These are phyloP conservation scores for Paraphaeosphaeria minitans DNA, from an alignment of 2,329 filamentous ascomycete species.

Conservation along the genomic window DNA sequence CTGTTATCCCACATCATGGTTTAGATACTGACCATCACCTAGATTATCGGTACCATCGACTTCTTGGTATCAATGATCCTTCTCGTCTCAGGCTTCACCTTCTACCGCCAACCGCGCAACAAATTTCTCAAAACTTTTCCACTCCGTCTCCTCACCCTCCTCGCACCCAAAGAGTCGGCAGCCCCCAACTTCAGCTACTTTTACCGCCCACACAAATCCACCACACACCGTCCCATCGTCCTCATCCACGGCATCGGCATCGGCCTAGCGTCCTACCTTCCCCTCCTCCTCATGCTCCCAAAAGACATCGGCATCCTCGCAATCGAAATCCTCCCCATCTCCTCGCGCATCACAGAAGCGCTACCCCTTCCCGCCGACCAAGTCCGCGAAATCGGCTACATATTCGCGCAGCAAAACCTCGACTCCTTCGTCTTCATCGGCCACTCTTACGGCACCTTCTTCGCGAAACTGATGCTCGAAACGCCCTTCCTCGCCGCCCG, in stretches of 20 bases:
- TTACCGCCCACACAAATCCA: conserved; percentile 60
- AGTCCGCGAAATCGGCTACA: conserved; percentile 56
- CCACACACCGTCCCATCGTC: conserved; percentile 60
- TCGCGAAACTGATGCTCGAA: conserved; percentile 64
- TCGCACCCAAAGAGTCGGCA: conserved; percentile 53
- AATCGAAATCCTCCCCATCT: conserved; percentile 65
- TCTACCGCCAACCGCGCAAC: conserved; percentile 50
- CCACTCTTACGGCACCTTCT: conserved; percentile 64
- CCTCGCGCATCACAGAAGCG: conserved; percentile 61
- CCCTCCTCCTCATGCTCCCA: conserved; percentile 59
- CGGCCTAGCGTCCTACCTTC: conserved; percentile 64
- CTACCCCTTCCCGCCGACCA: conserved; percentile 59
- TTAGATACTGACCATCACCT: not conserved
- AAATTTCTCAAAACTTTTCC: conserved; percentile 60
- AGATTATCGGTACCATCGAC: conserved; percentile 55
- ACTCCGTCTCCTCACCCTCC: conserved; percentile 57
- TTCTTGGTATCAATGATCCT: conserved; percentile 45
- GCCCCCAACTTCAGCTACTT: conserved; percentile 58
- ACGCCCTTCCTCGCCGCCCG: conserved; percentile 49
- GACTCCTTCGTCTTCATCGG: conserved; percentile 61
- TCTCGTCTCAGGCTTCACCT: conserved; percentile 55
- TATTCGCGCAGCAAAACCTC: conserved; percentile 62
- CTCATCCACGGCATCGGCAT: conserved; percentile 72
- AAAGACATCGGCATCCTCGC: conserved; percentile 63
- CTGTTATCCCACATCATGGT: not conserved